Conservation (phyloP, 345 rosid species). For the Mangifera indica region DNA sequence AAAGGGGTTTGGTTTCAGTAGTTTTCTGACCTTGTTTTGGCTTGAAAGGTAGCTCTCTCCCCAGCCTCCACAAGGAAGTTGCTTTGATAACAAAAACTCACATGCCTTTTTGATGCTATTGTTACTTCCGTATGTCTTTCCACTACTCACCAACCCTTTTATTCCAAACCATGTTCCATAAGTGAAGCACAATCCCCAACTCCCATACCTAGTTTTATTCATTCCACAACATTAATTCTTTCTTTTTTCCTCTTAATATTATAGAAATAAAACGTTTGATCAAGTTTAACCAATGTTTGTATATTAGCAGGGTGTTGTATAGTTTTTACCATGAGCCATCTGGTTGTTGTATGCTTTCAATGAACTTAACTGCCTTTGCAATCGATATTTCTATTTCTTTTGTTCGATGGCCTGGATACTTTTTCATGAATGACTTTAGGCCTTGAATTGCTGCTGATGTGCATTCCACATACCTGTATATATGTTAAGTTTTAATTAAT, state of each 20-base stretch:
- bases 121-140: slow-evolving; percentile 38
- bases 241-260: no score
- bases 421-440: slow-evolving; percentile 36
- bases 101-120: slow-evolving; percentile 48
- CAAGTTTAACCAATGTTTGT: no score
- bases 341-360: slow-evolving; percentile 44
- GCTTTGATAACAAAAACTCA: slow-evolving; percentile 55
- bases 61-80: slow-evolving; percentile 64
- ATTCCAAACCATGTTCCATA: slow-evolving; percentile 84
- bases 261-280: no score
- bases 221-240: no score
- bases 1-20: no score
- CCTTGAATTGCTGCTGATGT: slow-evolving; percentile 74
- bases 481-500: no score
- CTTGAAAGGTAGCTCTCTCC: slow-evolving; percentile 74
- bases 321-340: slow-evolving; percentile 33
- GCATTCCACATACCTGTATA: slow-evolving; percentile 69
- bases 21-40: slow-evolving; percentile 46
- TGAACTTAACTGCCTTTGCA: slow-evolving; percentile 44
- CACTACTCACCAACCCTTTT: slow-evolving; percentile 51
- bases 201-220: slow-evolving; percentile 51
- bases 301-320: no score
- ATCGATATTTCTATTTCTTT: slow-evolving; percentile 44
- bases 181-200: slow-evolving; percentile 80
- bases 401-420: slow-evolving; percentile 33